phyloP scores from a whole-genome alignment of 352 stramenopile genomes.

The Phytopythium montanum region DNA sequence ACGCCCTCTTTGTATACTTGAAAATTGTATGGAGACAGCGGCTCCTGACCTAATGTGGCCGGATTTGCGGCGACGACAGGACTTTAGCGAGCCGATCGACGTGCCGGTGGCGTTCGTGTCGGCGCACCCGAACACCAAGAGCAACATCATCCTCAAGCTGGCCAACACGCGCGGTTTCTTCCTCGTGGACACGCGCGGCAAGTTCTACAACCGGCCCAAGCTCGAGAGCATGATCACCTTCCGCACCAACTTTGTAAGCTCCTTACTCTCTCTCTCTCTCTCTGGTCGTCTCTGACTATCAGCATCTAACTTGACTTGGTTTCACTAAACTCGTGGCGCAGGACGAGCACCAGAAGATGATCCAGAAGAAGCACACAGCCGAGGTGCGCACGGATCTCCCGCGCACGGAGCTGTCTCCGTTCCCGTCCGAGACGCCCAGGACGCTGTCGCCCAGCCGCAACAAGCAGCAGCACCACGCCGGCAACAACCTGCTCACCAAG shows the following conservation, averaged over 20 bases:
- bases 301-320: no score
- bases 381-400: constrained; percentile 68
- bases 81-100: constrained; percentile 59
- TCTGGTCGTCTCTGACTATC: not conserved
- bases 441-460: constrained; percentile 8
- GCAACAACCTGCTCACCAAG: constrained; percentile 23
- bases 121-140: constrained; percentile 78
- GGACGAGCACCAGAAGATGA: constrained; percentile 73
- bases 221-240: constrained; percentile 87
- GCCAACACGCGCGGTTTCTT: constrained; percentile 70
- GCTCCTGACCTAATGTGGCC: not conserved
- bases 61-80: constrained; percentile 18
- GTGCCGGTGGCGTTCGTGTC: constrained; percentile 67
- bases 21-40: not conserved
- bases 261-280: not conserved
- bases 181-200: constrained; percentile 72
- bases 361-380: constrained; percentile 51
- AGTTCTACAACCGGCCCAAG: constrained; percentile 86
- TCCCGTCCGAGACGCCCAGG: constrained; percentile 12
- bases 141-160: constrained; percentile 86
- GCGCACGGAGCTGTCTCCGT: constrained; percentile 55
- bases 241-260: constrained; percentile 64
- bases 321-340: constrained; percentile 14
- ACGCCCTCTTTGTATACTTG: constrained; percentile 7
- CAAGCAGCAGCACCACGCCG: constrained; percentile 7